Conservation (phyloP, 2,329 filamentous ascomycete species). For the Arthrobotrys sphaeroides region DNA sequence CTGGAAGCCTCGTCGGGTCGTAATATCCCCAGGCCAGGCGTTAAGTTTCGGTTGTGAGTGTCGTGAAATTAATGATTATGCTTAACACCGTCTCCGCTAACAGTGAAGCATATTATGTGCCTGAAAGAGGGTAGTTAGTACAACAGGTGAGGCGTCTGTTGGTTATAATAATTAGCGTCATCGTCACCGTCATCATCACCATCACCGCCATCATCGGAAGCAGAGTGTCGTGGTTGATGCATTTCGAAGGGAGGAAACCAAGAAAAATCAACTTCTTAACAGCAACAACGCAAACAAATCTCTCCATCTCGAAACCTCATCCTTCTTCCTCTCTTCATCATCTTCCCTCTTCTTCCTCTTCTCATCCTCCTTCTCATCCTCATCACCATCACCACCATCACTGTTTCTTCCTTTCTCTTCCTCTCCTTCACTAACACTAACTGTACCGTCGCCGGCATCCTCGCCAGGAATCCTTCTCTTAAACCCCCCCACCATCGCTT, state of each 20-base stretch:
- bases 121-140: background rate
- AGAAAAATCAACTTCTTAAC: constrained; percentile 15
- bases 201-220: too few relatives aligned
- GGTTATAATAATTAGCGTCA: too few relatives aligned
- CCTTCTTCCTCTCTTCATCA: background rate
- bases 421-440: too few relatives aligned
- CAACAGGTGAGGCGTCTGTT: too few relatives aligned
- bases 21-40: background rate
- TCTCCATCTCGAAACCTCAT: background rate
- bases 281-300: constrained; percentile 11
- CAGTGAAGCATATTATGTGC: background rate
- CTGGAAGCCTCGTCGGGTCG: constrained; percentile 10
- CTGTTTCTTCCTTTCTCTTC: background rate
- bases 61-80: background rate
- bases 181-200: too few relatives aligned
- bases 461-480: background rate
- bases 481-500: background rate
- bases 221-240: background rate
- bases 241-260: background rate
- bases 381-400: background rate
- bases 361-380: background rate
- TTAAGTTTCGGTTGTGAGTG: background rate
- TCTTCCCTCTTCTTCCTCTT: background rate
- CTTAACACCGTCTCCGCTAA: too few relatives aligned
- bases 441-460: background rate